phyloP scores from a whole-genome alignment of 2,329 filamentous ascomycete genomes.

The Fusarium nodosum region DNA sequence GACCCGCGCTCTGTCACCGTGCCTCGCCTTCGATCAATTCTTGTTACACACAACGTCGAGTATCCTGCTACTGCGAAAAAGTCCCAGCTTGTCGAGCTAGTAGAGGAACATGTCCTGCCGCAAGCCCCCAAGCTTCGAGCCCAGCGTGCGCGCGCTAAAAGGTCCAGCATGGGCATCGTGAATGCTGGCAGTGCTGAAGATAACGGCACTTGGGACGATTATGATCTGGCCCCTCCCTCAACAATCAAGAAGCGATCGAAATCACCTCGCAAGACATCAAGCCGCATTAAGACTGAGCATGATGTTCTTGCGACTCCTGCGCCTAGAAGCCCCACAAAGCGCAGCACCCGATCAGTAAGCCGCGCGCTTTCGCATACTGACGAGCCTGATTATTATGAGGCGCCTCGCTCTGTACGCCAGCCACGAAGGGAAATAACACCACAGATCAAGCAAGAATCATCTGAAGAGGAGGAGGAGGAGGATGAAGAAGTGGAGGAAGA shows the following conservation, averaged over 20 bases:
- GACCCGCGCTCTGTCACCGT: conserved; percentile 87
- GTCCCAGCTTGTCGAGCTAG: conserved; percentile 84
- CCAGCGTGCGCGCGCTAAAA: conserved; percentile 81
- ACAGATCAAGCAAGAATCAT: conserved; percentile 67
- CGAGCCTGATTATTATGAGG: conserved; percentile 57
- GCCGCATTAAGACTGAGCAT: conserved; percentile 67
- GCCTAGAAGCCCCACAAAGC: conserved; percentile 65
- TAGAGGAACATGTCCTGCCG: conserved; percentile 82
- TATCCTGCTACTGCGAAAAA: conserved; percentile 96
- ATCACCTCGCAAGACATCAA: conserved; percentile 68
- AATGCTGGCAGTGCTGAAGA: conserved; percentile 76
- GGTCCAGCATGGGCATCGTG: conserved; percentile 87
- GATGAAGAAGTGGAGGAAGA: conserved; percentile 46
- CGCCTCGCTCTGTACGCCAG: conserved; percentile 62
- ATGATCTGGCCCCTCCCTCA: conserved; percentile 66
- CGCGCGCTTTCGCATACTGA: conserved; percentile 68
- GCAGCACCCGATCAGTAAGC: conserved; percentile 67
- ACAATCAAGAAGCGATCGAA: conserved; percentile 65
- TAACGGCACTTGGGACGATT: conserved; percentile 71
- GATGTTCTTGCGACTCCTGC: conserved; percentile 57
- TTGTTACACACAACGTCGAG: conserved; percentile 87
- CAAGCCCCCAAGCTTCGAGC: conserved; percentile 82
- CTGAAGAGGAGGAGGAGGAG: conserved; percentile 58
- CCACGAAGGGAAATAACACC: conserved; percentile 66
- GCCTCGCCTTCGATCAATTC: conserved; percentile 88